phyloP scores from a whole-genome alignment of 176 grass and related monocot genomes.

The Lolium multiflorum region DNA sequence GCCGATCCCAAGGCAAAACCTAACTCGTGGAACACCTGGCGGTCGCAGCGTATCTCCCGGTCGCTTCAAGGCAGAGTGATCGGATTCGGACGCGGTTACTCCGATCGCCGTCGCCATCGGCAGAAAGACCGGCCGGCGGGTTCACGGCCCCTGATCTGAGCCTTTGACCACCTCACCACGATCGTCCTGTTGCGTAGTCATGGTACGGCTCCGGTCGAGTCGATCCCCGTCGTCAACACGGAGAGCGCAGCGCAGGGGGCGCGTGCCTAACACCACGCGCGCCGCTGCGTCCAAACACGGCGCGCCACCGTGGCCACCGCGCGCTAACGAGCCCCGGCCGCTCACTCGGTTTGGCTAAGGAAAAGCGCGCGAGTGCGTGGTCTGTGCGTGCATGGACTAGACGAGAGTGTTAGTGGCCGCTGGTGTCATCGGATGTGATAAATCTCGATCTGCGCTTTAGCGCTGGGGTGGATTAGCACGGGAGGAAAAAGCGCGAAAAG shows the following conservation, averaged over 20 bases:
- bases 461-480: neutral
- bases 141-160: neutral
- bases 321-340: neutral
- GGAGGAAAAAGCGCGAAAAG: neutral
- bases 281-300: neutral
- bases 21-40: slow-evolving; percentile 54
- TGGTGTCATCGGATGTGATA: slow-evolving; percentile 3
- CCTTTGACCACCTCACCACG: neutral
- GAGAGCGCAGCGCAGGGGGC: neutral
- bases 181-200: too few relatives aligned
- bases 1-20: slow-evolving; percentile 14
- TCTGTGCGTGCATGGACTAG: neutral
- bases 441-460: neutral
- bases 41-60: slow-evolving; percentile 1
- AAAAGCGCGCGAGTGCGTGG: slow-evolving; percentile 29
- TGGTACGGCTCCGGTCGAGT: too few relatives aligned
- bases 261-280: slow-evolving; percentile 44
- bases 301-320: slow-evolving; percentile 25
- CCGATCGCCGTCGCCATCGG: slow-evolving; percentile 40
- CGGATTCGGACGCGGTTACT: slow-evolving; percentile 33
- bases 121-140: slow-evolving; percentile 17
- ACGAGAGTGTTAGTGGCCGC: neutral
- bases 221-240: slow-evolving; percentile 41
- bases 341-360: slow-evolving; percentile 7
- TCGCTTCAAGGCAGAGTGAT: slow-evolving; percentile 48